Conservation (phyloP, 139 green algal species). For the Coelastrella sp. region DNA sequence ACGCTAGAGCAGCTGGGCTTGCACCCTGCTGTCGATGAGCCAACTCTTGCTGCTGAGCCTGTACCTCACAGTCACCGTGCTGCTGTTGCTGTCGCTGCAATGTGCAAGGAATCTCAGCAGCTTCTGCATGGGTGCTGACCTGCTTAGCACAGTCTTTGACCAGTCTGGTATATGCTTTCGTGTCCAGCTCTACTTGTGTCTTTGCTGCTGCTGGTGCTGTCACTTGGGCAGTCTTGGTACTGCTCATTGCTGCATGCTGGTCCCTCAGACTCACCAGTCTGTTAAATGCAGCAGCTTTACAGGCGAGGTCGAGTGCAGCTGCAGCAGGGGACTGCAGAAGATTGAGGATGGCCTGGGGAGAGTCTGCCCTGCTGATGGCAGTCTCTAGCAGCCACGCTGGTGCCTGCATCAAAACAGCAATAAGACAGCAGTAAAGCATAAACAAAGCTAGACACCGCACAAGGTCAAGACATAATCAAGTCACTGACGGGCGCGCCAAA, state of each 20-base stretch:
- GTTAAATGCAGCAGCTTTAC: constrained; percentile 16
- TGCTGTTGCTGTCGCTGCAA: constrained; percentile 9
- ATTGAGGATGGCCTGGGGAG: not conserved
- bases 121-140: not conserved
- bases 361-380: not conserved
- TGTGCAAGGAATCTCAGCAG: not conserved
- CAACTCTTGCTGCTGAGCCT: no score
- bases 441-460: no score
- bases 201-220: not conserved
- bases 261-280: not conserved
- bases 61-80: no score
- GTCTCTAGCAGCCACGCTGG: not conserved
- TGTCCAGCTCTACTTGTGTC: not conserved
- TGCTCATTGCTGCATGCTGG: not conserved
- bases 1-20: not conserved
- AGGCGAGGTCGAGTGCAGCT: constrained; percentile 1
- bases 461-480: no score
- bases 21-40: not conserved
- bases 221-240: no score
- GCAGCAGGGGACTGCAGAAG: constrained; percentile 30
- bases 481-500: no score
- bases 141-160: not conserved
- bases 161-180: not conserved
- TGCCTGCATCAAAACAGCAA: not conserved
- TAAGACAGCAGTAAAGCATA: not conserved